Conservation (phyloP, 495 filamentous ascomycete species). For the Chaetomium cochliodes region DNA sequence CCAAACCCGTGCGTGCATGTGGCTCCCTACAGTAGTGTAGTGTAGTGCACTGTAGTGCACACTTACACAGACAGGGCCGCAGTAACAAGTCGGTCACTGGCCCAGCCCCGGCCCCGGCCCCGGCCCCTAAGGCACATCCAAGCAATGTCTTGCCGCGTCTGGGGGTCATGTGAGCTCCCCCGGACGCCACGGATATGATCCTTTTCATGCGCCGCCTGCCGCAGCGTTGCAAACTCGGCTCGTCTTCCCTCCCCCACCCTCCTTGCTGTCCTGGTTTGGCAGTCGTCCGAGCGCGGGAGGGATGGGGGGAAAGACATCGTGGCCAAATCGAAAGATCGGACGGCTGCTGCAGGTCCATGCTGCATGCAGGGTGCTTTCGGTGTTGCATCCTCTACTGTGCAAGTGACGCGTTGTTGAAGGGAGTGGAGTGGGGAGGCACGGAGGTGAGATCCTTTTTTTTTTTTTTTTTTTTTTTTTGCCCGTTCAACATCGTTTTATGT, state of each 20-base stretch:
- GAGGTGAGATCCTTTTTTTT: neutral
- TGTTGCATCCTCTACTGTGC: neutral
- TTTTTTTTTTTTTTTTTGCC: neutral
- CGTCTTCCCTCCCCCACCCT: neutral
- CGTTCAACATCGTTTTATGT: neutral
- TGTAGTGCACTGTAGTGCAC: no score
- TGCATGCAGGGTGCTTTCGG: neutral
- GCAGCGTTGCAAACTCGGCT: conserved; percentile 5
- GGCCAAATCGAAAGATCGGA: neutral
- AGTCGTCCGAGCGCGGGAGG: neutral
- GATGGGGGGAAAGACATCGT: neutral
- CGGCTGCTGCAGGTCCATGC: neutral
- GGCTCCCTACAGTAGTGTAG: no score
- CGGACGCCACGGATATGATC: neutral
- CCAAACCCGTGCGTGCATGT: neutral
- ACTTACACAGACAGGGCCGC: neutral
- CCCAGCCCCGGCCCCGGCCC: no score
- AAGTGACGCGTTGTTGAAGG: no score
- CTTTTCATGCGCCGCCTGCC: conserved; percentile 1
- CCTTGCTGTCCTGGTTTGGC: neutral
- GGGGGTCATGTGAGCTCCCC: conserved; percentile 23
- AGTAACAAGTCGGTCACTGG: neutral
- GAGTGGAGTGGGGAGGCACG: no score
- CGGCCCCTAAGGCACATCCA: neutral
- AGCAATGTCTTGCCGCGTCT: conserved; percentile 8